Evolutionary conservation across 257 asterid species (phyloP).

Genomic region (Penstemon eatonii): DNA sequence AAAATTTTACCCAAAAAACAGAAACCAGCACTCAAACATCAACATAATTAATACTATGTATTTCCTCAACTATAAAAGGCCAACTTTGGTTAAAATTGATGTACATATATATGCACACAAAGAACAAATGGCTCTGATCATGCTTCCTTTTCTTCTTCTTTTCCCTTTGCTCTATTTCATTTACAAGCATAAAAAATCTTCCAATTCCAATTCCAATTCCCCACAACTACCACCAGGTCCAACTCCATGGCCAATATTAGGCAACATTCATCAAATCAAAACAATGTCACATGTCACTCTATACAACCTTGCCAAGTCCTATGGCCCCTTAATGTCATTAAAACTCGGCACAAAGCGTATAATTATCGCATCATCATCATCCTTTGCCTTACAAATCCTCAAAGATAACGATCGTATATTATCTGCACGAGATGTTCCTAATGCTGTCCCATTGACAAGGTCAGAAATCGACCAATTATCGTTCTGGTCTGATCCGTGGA

Average conservation of each 20-base stretch:
- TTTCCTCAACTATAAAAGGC: too few species aligned
- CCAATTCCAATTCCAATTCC: not conserved
- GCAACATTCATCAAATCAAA: constrained; percentile 35
- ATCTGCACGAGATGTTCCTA: constrained; percentile 37
- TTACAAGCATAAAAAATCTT: constrained; percentile 18
- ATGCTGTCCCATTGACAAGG: constrained; percentile 1
- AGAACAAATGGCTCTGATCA: not conserved
- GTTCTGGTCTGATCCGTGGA: constrained; percentile 34
- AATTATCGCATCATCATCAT: constrained; percentile 50
- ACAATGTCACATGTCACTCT: constrained; percentile 31
- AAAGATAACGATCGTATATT: constrained; percentile 35
- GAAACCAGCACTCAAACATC: too few species aligned
- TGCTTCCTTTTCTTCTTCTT: constrained; percentile 1
- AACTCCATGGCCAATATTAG: constrained; percentile 50
- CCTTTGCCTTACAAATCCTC: constrained; percentile 42
- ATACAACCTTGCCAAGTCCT: constrained; percentile 31
- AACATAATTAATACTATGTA: too few species aligned
- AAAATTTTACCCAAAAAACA: too few species aligned
- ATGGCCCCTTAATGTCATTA: constrained; percentile 47
- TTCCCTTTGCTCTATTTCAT: constrained; percentile 22
- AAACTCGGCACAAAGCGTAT: constrained; percentile 34
- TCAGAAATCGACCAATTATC: constrained; percentile 34
- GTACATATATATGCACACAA: too few species aligned
- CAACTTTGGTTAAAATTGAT: too few species aligned
- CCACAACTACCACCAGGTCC: constrained; percentile 60